A percentile compares a stretch with the other conserved stretches of the same genome.
Conservation (phyloP, 768 basidiomycete species). For the Phanerochaete carnosa region DNA sequence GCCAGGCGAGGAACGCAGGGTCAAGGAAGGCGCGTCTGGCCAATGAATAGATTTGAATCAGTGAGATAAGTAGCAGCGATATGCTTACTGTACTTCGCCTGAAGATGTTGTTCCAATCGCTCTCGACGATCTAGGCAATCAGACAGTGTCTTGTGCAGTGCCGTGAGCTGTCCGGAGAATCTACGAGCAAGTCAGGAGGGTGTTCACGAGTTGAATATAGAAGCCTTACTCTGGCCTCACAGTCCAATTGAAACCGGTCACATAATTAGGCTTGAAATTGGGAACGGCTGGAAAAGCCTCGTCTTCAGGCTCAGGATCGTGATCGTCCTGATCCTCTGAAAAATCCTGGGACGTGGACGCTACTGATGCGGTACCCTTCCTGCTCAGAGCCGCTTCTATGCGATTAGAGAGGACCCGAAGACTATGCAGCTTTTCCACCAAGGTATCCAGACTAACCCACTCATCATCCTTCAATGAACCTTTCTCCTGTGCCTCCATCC, state of each 20-base stretch:
- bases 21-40: conserved; percentile 67
- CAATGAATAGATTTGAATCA: background rate
- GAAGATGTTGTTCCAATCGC: conserved; percentile 52
- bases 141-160: conserved; percentile 47
- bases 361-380: background rate
- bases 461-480: conserved; percentile 28
- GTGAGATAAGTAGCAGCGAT: background rate
- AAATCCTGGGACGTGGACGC: background rate
- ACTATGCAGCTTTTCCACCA: conserved; percentile 50
- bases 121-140: conserved; percentile 44
- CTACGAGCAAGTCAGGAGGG: conserved; percentile 28
- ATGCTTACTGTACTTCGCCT: conserved; percentile 47
- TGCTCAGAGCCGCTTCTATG: conserved; percentile 44
- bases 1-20: conserved; percentile 62
- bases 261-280: conserved; percentile 7
- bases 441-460: conserved; percentile 54
- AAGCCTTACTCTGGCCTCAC: conserved; percentile 65
- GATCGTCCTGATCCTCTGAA: background rate
- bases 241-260: conserved; percentile 39
- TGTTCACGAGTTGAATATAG: background rate
- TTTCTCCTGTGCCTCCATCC: conserved; percentile 40
- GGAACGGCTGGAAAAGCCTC: conserved; percentile 9
- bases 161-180: conserved; percentile 53
- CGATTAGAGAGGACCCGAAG: conserved; percentile 50
- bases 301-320: background rate